These are phyloP conservation scores for Heimioporus sp. DNA, from an alignment of 768 basidiomycete genomes.

Conservation along the genomic window DNA sequence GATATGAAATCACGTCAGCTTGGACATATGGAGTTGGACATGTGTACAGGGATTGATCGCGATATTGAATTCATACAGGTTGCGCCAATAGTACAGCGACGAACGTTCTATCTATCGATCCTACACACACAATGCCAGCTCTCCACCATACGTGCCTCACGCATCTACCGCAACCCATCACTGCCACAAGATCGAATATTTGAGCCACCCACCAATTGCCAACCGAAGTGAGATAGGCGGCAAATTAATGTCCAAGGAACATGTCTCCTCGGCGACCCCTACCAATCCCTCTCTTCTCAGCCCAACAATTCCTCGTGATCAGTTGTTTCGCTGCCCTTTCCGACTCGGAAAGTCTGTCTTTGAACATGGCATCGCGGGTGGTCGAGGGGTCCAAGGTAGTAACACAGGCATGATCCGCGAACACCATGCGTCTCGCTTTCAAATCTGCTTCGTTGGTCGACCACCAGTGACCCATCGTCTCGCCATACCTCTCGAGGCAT, in stretches of 20 bases:
- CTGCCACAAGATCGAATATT: not conserved
- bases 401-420: slow-evolving; percentile 39
- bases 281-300: slow-evolving; percentile 20
- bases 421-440: slow-evolving; percentile 32
- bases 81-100: slow-evolving; percentile 8
- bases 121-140: slow-evolving; percentile 6
- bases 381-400: slow-evolving; percentile 29
- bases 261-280: slow-evolving; percentile 25
- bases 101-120: slow-evolving; percentile 19
- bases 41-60: slow-evolving; percentile 16
- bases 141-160: slow-evolving; percentile 3
- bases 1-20: slow-evolving; percentile 14
- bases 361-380: slow-evolving; percentile 16
- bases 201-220: slow-evolving; percentile 2
- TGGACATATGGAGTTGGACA: slow-evolving; percentile 6
- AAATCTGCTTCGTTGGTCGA: slow-evolving; percentile 33
- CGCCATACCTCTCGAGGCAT: slow-evolving; percentile 29
- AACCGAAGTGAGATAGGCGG: slow-evolving; percentile 17
- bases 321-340: slow-evolving; percentile 20
- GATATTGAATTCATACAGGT: slow-evolving; percentile 4
- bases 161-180: not conserved
- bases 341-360: slow-evolving; percentile 23
- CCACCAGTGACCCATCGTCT: slow-evolving; percentile 41
- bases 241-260: slow-evolving; percentile 26
- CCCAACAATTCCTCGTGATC: slow-evolving; percentile 28